Evolutionary conservation across 257 asterid species (phyloP).

Genomic region (Jacaranda mimosifolia): DNA sequence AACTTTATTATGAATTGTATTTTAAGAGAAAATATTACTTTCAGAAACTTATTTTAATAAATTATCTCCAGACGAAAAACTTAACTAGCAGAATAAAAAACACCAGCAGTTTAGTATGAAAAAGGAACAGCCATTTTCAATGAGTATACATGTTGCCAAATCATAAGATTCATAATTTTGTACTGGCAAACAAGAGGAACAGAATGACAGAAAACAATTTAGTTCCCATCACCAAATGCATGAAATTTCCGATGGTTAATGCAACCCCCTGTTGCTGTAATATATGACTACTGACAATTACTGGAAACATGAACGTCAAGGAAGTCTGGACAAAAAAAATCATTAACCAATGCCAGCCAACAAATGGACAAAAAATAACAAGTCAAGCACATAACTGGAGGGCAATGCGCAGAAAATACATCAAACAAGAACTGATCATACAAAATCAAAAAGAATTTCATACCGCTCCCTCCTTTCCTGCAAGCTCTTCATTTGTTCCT

Average conservation of each 20-base stretch:
- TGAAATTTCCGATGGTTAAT: conserved; percentile 5
- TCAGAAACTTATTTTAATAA: conserved; percentile 10
- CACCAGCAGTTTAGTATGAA: conserved; percentile 1
- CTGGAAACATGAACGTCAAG: conserved; percentile 22
- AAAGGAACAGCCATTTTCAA: conserved; percentile 10
- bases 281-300: neutral
- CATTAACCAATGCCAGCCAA: conserved; percentile 5
- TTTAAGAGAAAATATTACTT: conserved; percentile 4
- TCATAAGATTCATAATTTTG: conserved; percentile 19
- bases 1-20: neutral
- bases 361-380: conserved; percentile 13
- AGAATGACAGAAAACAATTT: neutral
- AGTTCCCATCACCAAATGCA: conserved; percentile 13
- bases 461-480: conserved; percentile 96
- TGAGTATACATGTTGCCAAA: conserved; percentile 2
- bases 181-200: neutral
- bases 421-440: conserved; percentile 23
- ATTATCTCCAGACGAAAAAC: conserved; percentile 16
- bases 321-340: conserved; percentile 16
- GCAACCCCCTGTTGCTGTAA: conserved; percentile 1
- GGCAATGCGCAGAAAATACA: conserved; percentile 16
- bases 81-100: conserved; percentile 4
- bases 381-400: conserved; percentile 10
- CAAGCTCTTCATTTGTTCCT: conserved; percentile 96
- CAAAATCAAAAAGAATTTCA: conserved; percentile 33